Base-by-base conservation (phyloP, 345 rosid species). In the Nephelium lappaceum region DNA sequence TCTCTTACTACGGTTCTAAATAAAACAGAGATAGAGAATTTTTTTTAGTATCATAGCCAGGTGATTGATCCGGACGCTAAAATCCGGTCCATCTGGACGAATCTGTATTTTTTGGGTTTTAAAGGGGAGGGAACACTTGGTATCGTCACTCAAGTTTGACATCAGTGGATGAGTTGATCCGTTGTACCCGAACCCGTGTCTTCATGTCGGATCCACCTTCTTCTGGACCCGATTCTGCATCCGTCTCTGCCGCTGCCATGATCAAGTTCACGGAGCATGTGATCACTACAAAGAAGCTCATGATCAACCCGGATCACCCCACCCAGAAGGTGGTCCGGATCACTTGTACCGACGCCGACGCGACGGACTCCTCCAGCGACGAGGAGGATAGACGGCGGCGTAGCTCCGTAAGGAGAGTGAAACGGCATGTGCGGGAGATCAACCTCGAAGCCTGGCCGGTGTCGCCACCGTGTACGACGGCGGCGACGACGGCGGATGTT, bases 351-450 rank as follows among this genome's bases (percentile, higher is more conserved):
- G 89, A 87, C 81, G 83, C 85, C 2, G 89, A 87, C 67, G 89
- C 89, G 75, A 87, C 89, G 31, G 89, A 87, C 72, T 84, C 89
- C 58, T 87, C 89, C 73, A 87, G 84, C 16, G 86, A 84, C 69
- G 76, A 78, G 2, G 67, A 45, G 0, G n/a, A 79, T 82, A 76
- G 86, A 76, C 72, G 89, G 81, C 21, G 84, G 82, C 69, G 76
- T 2, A 10, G 8, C n/a, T 15, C 8, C 7, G 11, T 71, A 25
- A 84, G 82, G n/a, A 80, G 85, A 77, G 85, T 86, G n/a, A 87
- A 87, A 19, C 81, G 86, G 0, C 84, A 79, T 63, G 87, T 87
- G 8, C 73, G 38, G 53, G 81, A 84, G 80, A 80, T 86, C 76
- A 83, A 73, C 47, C 78, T 84, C n/a, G 67, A 79, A 23, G 77